Conservation (phyloP, 108 stramenopile genomes). For the Skeletonema marinoi region DNA sequence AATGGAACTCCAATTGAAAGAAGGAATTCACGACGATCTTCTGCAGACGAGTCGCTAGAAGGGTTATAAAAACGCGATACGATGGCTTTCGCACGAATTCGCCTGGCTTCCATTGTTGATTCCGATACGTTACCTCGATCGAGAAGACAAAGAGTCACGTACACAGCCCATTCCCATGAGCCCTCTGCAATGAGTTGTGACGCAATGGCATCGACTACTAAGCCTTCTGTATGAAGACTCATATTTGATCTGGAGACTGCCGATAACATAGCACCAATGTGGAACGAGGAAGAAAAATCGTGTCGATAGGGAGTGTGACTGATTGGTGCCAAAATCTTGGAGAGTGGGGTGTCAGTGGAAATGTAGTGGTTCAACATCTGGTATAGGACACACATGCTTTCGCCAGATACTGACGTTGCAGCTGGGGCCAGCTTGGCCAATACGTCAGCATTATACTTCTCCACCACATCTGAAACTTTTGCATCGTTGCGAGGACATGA, state of each 20-base stretch:
- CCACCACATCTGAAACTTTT: conserved; percentile 40
- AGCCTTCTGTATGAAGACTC: conserved; percentile 46
- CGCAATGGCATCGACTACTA: conserved; percentile 59
- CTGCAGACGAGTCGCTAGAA: conserved; percentile 19
- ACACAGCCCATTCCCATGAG: conserved; percentile 85
- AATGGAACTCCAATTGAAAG: conserved; percentile 58
- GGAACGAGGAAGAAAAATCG: conserved; percentile 56
- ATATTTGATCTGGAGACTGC: conserved; percentile 47
- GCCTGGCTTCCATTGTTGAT: conserved; percentile 23
- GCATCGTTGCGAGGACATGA: conserved; percentile 36
- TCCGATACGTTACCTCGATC: conserved; percentile 4
- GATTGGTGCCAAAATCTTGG: conserved; percentile 32
- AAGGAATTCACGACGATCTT: conserved; percentile 49
- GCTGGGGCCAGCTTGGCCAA: conserved; percentile 55
- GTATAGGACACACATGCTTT: conserved; percentile 53
- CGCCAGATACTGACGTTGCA: conserved; percentile 42
- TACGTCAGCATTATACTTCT: conserved; percentile 59
- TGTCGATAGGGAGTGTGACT: conserved; percentile 40
- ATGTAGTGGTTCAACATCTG: conserved; percentile 51
- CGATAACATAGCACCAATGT: conserved; percentile 57
- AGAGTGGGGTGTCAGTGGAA: conserved; percentile 12
- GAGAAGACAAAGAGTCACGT: conserved; percentile 58
- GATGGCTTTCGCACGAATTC: conserved; percentile 53
- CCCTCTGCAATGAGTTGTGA: conserved; percentile 65
- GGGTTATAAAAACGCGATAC: conserved; percentile 52